Base-by-base conservation (phyloP, 768 basidiomycete species). In the Heimioporus sp. region DNA sequence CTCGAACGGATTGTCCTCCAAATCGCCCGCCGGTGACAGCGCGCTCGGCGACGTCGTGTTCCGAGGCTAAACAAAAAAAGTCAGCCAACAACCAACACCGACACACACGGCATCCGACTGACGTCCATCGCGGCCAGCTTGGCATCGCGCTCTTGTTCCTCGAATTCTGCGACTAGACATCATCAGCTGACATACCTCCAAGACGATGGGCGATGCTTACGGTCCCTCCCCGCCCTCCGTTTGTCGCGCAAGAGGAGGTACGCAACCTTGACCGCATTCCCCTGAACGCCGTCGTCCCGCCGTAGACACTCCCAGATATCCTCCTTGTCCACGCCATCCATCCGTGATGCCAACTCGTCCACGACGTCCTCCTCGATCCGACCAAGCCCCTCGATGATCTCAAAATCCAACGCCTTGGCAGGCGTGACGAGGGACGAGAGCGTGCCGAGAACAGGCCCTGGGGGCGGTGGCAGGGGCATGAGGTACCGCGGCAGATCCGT, bases 241-340 rank as follows among this genome's bases (percentile, higher is more conserved):
- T 94, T 94, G 64, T 99, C 96, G 51, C 92, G 77, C 41, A 97
- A 76, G 5, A 99, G 76, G 82, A 94, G 85, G 70, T 98, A 99
- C 0, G 96, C 94, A 8, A 99, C 94, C 71, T 97, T 95, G 65
- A 98, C 87, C 48, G 92, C 86, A 65, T 98, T 97, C 36, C 94
- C 91, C 54, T 87, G 85, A 38, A 82, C 77, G 0, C 90, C 93
- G 56, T 95, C 92, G 47, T 94, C 87, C 58, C 84, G 73, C 53
- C 87, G 80, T 55, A 98, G 70, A 63, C 86, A 87, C 43, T 87
- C 85, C 91, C 90, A 92, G 4, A 98, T 82, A 56, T 94, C 92
- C 2, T 92, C 87, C 69, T 84, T 83, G 53, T 81, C 81, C 11
- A 94, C 85, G 1, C 83, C 87, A 0, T 79, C 70, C 75, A 98